A percentile compares a stretch with the other conserved stretches of the same genome.
Conservation (phyloP, 352 stramenopile genomes). For the Globisporangium splendens region DNA sequence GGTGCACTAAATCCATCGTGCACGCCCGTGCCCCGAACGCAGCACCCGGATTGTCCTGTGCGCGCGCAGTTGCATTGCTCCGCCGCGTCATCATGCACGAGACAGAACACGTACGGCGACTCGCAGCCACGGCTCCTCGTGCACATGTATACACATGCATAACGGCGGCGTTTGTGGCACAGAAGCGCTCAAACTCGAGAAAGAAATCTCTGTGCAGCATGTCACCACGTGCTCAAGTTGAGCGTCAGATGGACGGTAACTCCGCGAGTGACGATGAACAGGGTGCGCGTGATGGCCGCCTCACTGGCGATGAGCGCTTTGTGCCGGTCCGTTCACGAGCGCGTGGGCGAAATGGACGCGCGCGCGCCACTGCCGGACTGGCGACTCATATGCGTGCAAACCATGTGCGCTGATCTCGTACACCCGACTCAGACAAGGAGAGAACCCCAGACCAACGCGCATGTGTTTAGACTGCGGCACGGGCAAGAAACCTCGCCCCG, state of each 20-base stretch:
- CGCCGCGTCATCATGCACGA: conserved; percentile 59
- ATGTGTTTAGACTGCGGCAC: conserved; percentile 50
- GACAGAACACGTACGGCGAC: conserved; percentile 46
- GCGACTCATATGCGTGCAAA: conserved; percentile 58
- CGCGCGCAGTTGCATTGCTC: conserved; percentile 52
- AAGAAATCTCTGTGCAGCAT: conserved; percentile 44
- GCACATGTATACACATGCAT: conserved; percentile 45
- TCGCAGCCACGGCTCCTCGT: conserved; percentile 58
- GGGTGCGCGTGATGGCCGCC: conserved; percentile 11
- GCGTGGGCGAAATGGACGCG: conserved; percentile 63
- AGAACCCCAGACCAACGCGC: conserved; percentile 38
- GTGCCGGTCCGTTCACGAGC: conserved; percentile 51
- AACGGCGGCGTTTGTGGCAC: conserved; percentile 47
- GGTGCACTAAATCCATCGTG: conserved; percentile 60
- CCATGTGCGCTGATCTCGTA: conserved; percentile 54
- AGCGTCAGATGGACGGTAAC: conserved; percentile 28
- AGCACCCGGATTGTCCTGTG: conserved; percentile 48
- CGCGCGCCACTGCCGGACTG: conserved; percentile 58
- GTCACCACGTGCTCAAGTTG: conserved; percentile 67
- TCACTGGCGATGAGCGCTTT: conserved; percentile 19
- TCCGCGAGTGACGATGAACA: conserved; percentile 2
- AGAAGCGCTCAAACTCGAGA: conserved; percentile 35
- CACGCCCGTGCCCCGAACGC: conserved; percentile 51
- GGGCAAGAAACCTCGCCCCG: conserved; percentile 6
- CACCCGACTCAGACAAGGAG: conserved; percentile 24